Base-by-base conservation (phyloP, 257 asterid species). In the Perilla frutescens region DNA sequence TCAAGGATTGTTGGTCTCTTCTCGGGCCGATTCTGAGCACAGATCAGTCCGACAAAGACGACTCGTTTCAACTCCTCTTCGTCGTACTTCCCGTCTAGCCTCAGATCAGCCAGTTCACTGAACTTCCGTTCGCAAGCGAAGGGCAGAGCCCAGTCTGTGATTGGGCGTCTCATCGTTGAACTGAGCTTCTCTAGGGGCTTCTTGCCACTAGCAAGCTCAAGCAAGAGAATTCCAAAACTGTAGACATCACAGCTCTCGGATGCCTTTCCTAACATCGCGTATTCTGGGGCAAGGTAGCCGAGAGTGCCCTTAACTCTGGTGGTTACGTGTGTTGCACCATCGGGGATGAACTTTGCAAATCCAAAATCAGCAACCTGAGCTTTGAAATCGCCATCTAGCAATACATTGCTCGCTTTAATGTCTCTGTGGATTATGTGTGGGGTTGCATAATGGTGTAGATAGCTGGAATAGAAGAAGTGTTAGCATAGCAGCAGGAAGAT, bases 351-450 rank as follows among this genome's bases (percentile, higher is more conserved):
- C 78, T 87, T 89, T 0, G 97, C 94, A 14, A 93, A 93, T 40
- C 97, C 97, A 40, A 93, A 93, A 77, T 93, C 98, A 11, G 98
- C 91, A 66, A 93, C 97, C 70, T 78, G 88, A 67, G 98, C 96
- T 70, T 84, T 82, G 79, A 93, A 93, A 68, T 89, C 87, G 0
- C 83, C 51, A 69, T 93, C 97, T 8, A 93, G 89, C 79, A 93
- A 71, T 4, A 93, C 81, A 41, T 93, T 93, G 88, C 98, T 93
- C 0, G 98, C 96, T 84, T 93, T 93, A 61, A 93, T 77, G 80
- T 93, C 91, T 71, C 97, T 56, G 76, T 93, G 98, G 81, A 93
- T 91, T 54, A 93, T 82, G 80, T 87, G 97, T 29, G 98, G 97
- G 68, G 91, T 91, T 29, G 96, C 97, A 72, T 85, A 76, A 75